Evolutionary conservation across 2,329 filamentous ascomycete genomes (phyloP).

Genomic region (Neofusicoccum ribis): DNA sequence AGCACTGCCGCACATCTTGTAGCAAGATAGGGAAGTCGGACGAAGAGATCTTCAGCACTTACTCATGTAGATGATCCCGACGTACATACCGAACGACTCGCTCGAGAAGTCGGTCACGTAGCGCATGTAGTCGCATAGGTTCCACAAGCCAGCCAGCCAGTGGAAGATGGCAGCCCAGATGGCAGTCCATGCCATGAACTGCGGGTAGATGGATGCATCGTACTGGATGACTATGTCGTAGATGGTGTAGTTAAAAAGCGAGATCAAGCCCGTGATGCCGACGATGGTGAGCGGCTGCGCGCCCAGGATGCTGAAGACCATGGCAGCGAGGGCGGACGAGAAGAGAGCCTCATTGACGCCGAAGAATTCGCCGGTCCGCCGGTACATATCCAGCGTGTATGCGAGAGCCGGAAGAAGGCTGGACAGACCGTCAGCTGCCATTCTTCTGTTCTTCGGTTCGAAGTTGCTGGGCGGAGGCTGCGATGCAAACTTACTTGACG

Average conservation of each 20-base stretch:
- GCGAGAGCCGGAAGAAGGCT: constrained; percentile 59
- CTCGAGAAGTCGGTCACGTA: constrained; percentile 60
- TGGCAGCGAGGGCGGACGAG: constrained; percentile 55
- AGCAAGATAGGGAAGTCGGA: neutral
- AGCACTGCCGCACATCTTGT: too few relatives aligned
- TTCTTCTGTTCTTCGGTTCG: constrained; percentile 7
- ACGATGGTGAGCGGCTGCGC: constrained; percentile 59
- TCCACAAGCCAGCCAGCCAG: constrained; percentile 55
- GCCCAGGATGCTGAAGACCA: constrained; percentile 55
- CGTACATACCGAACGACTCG: constrained; percentile 56
- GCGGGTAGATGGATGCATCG: constrained; percentile 52
- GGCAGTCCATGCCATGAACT: constrained; percentile 57
- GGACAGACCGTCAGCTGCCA: neutral
- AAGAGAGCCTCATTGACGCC: constrained; percentile 60
- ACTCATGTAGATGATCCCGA: constrained; percentile 58
- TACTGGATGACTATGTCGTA: constrained; percentile 57
- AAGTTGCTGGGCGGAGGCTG: too few relatives aligned
- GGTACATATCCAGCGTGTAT: constrained; percentile 60
- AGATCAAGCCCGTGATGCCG: constrained; percentile 54
- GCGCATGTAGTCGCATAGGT: constrained; percentile 59
- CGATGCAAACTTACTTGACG: constrained; percentile 47
- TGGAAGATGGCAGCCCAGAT: constrained; percentile 61
- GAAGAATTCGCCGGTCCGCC: constrained; percentile 55
- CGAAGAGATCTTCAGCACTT: constrained; percentile 21
- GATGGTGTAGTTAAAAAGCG: constrained; percentile 60